Evolutionary conservation across 495 filamentous ascomycete genomes (phyloP).

Genomic region (Penicillium roqueforti): DNA sequence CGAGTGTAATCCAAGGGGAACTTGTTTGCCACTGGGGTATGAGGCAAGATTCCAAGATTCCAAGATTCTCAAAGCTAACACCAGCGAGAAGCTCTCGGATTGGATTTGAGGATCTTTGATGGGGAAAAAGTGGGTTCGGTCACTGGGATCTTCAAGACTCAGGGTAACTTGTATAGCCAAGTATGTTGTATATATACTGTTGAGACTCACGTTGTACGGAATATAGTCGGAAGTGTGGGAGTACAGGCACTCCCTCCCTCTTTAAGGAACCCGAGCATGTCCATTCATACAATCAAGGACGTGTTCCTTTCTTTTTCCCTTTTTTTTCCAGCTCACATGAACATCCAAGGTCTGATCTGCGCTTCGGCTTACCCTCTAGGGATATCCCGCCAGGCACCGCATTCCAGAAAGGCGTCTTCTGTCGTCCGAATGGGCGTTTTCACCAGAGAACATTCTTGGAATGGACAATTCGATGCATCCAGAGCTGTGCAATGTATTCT

Average conservation of each 20-base stretch:
- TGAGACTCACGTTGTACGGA: background rate
- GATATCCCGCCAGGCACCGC: constrained; percentile 28
- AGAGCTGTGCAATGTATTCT: background rate
- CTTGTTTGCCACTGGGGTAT: background rate
- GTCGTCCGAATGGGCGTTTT: constrained; percentile 16
- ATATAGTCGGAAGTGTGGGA: background rate
- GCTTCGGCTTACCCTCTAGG: constrained; percentile 38
- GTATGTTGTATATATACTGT: background rate
- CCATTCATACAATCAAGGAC: background rate
- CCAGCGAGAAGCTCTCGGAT: background rate
- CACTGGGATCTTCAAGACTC: no score
- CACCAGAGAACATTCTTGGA: constrained; percentile 6
- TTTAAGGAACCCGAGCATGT: background rate
- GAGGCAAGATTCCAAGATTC: background rate
- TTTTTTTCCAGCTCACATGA: constrained; percentile 17
- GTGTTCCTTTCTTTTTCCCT: background rate
- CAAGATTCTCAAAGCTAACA: background rate
- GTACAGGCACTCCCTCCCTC: background rate
- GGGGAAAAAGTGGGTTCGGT: constrained; percentile 29
- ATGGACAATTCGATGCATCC: background rate
- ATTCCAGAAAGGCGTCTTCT: constrained; percentile 9
- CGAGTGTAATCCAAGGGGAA: background rate
- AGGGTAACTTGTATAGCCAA: background rate
- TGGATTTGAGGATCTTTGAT: constrained; percentile 8
- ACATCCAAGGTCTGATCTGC: constrained; percentile 21